Base-by-base conservation (phyloP, 176 grass and related monocot genomes). In the Alopecurus myosuroides region DNA sequence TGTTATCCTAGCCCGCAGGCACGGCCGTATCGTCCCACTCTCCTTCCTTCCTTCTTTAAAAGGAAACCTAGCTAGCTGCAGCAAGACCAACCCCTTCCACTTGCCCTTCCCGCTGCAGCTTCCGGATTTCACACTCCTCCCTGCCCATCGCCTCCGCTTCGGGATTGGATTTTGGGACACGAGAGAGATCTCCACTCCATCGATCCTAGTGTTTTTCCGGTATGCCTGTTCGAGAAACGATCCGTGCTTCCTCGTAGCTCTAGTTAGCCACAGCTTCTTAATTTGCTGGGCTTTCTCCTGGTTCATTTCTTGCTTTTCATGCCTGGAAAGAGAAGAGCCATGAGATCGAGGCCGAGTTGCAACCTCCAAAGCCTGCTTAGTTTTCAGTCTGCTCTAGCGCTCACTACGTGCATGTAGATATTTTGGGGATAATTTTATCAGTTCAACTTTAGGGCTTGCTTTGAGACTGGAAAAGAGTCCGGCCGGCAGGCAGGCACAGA, bases 51-150 rank as follows among this genome's bases (percentile, higher is more conserved):
- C 42, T 70, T 12, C 70, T 74, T 49, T 74, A 74, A 74, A 74
- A 74, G 26, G 70, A 74, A 74, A 74, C 70, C 44, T 74, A 50
- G 70, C 44, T 74, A 49, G 69, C 69, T 50, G 70, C 15, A 73
- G 42, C 15, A 9, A 74, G 44, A 50, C 44, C 71, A 75, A 20
- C 29, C 29, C 72, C 12, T 12, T 75, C 72, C 28, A 75, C 72
- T 75, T 34, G 45, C 72, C 28, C 26, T 75, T 29, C 29, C 2
- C 8, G 45, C 72, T 75, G 28, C 72, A 75, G 28, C 72, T 51
- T 51, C 71, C 71, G 11, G 28, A 75, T 75, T 33, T 34, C 44
- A 31, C 71, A 3, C 71, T 26, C 0, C 42, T 26, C 41, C 15
- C 26, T 20, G 70, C 31, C 42, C 42, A 74, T 48, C 41, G 11